Percentiles rank a stretch among this genome's conserved stretches.
phyloP scores from a whole-genome alignment of 2,329 filamentous ascomycete genomes.

The Tolypocladium ovalisporum region DNA sequence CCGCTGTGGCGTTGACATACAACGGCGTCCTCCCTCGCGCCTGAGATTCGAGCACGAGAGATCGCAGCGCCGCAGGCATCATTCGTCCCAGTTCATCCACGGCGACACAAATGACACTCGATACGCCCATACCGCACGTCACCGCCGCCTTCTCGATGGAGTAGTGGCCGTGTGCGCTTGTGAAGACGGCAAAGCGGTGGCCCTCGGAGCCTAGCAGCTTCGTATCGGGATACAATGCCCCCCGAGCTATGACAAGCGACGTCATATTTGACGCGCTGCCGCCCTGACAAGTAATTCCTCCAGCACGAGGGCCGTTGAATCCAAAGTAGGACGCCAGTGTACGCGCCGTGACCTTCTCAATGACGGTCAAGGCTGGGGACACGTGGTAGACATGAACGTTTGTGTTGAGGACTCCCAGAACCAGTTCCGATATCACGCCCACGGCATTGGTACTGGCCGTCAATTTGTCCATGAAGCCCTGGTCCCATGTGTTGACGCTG shows the following conservation, averaged over 20 bases:
- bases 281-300: conserved; percentile 69
- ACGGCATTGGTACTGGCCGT: conserved; percentile 82
- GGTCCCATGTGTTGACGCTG: conserved; percentile 96
- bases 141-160: conserved; percentile 86
- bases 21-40: conserved; percentile 66
- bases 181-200: conserved; percentile 72
- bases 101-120: conserved; percentile 60
- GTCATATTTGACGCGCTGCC: conserved; percentile 76
- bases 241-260: conserved; percentile 76
- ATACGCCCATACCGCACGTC: conserved; percentile 69
- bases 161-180: conserved; percentile 82
- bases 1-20: conserved; percentile 89
- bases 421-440: conserved; percentile 75
- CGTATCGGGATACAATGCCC: conserved; percentile 68
- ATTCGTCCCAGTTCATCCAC: conserved; percentile 65
- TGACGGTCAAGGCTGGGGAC: conserved; percentile 72
- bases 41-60: conserved; percentile 51
- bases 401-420: conserved; percentile 79
- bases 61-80: conserved; percentile 52
- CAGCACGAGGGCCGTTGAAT: conserved; percentile 54
- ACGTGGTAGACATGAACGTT: conserved; percentile 92
- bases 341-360: conserved; percentile 73
- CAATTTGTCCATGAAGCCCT: conserved; percentile 90
- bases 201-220: conserved; percentile 60
- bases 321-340: conserved; percentile 68